Evolutionary conservation across 371 early-diverging fungal genomes (phyloP).

Genomic region (Mucor ambiguus): DNA sequence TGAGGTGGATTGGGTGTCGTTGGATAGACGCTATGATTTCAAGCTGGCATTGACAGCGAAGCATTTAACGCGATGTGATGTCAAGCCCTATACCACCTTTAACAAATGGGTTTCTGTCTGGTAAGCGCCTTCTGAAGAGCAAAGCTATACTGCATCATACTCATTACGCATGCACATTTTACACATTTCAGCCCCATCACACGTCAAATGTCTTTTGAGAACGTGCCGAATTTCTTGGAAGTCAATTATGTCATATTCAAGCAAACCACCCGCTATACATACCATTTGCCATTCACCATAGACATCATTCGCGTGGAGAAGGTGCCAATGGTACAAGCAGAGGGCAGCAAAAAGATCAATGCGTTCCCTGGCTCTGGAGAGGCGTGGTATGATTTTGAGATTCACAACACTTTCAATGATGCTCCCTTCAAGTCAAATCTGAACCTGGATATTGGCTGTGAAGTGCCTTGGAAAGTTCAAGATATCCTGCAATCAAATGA

Average conservation of each 20-base stretch:
- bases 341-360: conserved; percentile 19
- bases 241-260: conserved; percentile 39
- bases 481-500: conserved; percentile 27
- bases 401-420: conserved; percentile 25
- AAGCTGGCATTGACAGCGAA: conserved; percentile 32
- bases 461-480: conserved; percentile 40
- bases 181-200: conserved; percentile 31
- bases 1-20: conserved; percentile 43
- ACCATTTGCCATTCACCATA: conserved; percentile 39
- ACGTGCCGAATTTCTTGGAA: conserved; percentile 42
- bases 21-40: conserved; percentile 53
- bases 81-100: conserved; percentile 51
- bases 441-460: conserved; percentile 28
- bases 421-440: conserved; percentile 35
- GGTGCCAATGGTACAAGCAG: conserved; percentile 24
- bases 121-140: conserved; percentile 21
- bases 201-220: conserved; percentile 40
- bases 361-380: conserved; percentile 37
- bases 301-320: conserved; percentile 45
- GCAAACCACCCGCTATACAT: conserved; percentile 28
- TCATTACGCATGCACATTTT: no score
- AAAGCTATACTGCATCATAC: background rate
- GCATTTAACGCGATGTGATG: conserved; percentile 35
- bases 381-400: conserved; percentile 44
- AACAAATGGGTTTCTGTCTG: conserved; percentile 45